These are phyloP conservation scores for Excoecaria agallocha DNA, from an alignment of 345 rosid species.

Conservation along the genomic window DNA sequence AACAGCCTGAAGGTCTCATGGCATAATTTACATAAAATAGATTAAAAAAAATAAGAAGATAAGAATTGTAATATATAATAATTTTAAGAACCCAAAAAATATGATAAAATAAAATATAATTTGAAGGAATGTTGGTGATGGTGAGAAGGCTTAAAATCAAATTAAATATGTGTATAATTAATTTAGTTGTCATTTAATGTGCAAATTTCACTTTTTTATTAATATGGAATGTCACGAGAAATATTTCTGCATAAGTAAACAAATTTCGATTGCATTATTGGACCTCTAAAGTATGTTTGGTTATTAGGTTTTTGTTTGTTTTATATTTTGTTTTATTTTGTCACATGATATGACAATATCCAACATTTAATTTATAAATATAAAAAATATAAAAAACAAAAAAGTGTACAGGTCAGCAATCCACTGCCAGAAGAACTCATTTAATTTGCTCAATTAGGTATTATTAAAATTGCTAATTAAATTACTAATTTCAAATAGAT, in stretches of 20 bases:
- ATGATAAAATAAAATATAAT: neutral
- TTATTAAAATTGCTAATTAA: constrained; percentile 11
- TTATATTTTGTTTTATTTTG: constrained; percentile 26
- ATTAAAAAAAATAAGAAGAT: neutral
- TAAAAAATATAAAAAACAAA: constrained; percentile 15
- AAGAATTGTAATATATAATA: no score
- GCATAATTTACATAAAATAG: neutral
- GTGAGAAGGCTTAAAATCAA: neutral
- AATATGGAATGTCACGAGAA: constrained; percentile 50
- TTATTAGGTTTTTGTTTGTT: constrained; percentile 15
- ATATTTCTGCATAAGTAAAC: constrained; percentile 38
- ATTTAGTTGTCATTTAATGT: constrained; percentile 3
- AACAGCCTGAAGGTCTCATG: no score
- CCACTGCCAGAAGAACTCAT: constrained; percentile 12
- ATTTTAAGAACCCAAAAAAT: neutral
- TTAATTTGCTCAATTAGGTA: neutral
- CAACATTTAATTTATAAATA: neutral
- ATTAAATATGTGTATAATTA: neutral
- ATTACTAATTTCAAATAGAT: neutral
- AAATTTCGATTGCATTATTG: constrained; percentile 26
- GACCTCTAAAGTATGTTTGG: constrained; percentile 23
- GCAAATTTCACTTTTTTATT: constrained; percentile 14
- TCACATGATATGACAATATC: constrained; percentile 23
- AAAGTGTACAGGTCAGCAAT: constrained; percentile 36
- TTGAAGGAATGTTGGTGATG: neutral